phyloP scores from a whole-genome alignment of 345 rosid species.

The Dipteronia dyeriana region DNA sequence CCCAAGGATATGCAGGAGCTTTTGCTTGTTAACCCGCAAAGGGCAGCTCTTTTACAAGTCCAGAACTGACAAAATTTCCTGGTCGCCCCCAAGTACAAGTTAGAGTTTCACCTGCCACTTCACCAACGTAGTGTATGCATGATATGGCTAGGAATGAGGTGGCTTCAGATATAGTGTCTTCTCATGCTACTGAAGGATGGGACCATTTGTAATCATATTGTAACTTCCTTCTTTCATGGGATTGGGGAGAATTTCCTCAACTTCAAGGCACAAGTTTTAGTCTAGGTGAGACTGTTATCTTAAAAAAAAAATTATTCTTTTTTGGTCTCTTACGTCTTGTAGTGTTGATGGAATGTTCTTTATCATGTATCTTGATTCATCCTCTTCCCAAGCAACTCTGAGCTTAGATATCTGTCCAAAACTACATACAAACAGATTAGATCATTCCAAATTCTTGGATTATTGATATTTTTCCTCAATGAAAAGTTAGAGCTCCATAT shows the following conservation, averaged over 20 bases:
- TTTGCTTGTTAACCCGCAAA: constrained; percentile 82
- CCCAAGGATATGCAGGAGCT: constrained; percentile 91
- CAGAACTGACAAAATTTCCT: constrained; percentile 30
- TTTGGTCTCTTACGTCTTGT: constrained; percentile 9
- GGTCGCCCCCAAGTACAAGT: constrained; percentile 31
- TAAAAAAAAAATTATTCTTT: constrained; percentile 1
- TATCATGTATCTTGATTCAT: constrained; percentile 4
- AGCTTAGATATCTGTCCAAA: constrained; percentile 8
- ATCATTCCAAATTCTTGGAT: constrained; percentile 13
- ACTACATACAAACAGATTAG: not conserved
- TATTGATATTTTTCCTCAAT: not conserved
- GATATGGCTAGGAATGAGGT: constrained; percentile 6
- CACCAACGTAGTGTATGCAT: constrained; percentile 21
- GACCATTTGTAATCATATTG: constrained; percentile 11
- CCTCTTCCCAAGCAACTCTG: not conserved
- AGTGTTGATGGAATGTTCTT: not conserved
- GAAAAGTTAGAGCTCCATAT: constrained; percentile 2
- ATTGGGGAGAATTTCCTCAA: constrained; percentile 24
- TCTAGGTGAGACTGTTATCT: constrained; percentile 33
- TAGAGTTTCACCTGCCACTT: constrained; percentile 28
- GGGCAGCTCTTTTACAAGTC: constrained; percentile 63
- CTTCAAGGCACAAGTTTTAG: constrained; percentile 15
- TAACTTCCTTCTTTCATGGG: constrained; percentile 19
- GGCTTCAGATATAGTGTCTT: constrained; percentile 22
- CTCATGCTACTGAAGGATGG: constrained; percentile 19